Conservation (phyloP, 345 rosid species). For the Toxicodendron radicans region DNA sequence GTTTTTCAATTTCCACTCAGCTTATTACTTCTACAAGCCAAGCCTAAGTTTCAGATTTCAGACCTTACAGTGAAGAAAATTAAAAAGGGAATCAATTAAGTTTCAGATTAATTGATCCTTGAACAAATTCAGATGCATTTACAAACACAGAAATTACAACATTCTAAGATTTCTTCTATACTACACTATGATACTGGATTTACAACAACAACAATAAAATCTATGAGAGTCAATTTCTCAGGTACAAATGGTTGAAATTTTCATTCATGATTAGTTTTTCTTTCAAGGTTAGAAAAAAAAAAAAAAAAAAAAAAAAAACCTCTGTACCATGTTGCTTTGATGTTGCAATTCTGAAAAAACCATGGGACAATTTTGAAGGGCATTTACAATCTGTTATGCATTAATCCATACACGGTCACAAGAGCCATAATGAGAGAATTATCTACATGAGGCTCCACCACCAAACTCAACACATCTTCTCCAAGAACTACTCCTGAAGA, state of each 20-base stretch:
- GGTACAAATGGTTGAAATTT: constrained; percentile 4
- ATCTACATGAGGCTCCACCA: constrained; percentile 37
- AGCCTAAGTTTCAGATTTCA: neutral
- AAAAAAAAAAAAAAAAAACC: neutral
- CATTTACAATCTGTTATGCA: constrained; percentile 26
- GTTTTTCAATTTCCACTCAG: too few relatives aligned
- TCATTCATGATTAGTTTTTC: neutral
- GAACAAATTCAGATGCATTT: neutral
- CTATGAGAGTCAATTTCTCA: neutral
- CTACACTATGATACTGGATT: neutral
- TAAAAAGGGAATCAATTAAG: neutral
- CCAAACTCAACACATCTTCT: constrained; percentile 43
- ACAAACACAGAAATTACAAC: neutral
- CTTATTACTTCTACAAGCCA: too few relatives aligned
- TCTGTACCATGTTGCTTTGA: neutral
- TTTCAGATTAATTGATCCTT: neutral
- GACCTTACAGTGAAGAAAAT: neutral
- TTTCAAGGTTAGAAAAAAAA: neutral
- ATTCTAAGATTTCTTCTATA: neutral
- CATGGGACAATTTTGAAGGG: neutral
- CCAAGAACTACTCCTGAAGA: constrained; percentile 34
- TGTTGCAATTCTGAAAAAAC: neutral
- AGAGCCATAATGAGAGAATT: constrained; percentile 34
- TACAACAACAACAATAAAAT: neutral
- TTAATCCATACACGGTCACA: constrained; percentile 40